Percentiles rank a stretch among this genome's conserved stretches.
Evolutionary conservation across 306 rosid genomes (phyloP).

Genomic region (Fragaria ananassa): DNA sequence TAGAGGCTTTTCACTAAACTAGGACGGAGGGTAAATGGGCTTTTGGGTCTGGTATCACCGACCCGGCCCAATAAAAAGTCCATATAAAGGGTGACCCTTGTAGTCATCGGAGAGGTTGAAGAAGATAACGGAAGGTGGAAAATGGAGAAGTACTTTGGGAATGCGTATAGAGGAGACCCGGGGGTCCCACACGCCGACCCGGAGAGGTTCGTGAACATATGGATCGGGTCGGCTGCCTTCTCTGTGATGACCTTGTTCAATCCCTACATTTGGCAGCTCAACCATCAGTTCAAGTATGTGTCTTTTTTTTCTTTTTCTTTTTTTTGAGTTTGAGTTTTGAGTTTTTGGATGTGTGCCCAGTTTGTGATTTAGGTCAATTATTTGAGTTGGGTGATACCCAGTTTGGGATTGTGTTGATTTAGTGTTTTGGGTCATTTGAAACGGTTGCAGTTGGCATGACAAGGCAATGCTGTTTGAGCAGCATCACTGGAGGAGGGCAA

Average conservation of each 20-base stretch:
- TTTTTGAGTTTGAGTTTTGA: background rate
- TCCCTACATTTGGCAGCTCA: slow-evolving; percentile 80
- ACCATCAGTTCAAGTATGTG: slow-evolving; percentile 58
- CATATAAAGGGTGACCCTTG: background rate
- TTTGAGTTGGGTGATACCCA: background rate
- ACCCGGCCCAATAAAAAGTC: background rate
- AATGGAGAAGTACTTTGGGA: slow-evolving; percentile 93
- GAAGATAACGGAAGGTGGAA: slow-evolving; percentile 12
- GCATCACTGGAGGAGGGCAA: slow-evolving; percentile 83
- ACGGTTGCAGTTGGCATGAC: slow-evolving; percentile 80
- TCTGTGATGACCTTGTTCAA: slow-evolving; percentile 44
- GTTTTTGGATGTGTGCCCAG: background rate
- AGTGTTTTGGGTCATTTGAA: slow-evolving; percentile 5
- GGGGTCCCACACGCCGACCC: slow-evolving; percentile 76
- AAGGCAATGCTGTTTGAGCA: slow-evolving; percentile 74
- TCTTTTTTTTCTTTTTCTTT: background rate
- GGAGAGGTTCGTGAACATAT: slow-evolving; percentile 57
- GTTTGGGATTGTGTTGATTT: background rate
- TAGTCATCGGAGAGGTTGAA: background rate
- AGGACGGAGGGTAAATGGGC: background rate
- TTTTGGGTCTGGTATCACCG: background rate
- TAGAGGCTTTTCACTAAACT: slow-evolving; percentile 19
- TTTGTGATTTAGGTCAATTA: background rate
- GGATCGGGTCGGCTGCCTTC: slow-evolving; percentile 70
- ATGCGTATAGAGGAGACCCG: slow-evolving; percentile 90